Evolutionary conservation across 768 basidiomycete genomes (phyloP), one percentile per base, ranked within the genome.

Genomic region (Galerina marginata): DNA sequence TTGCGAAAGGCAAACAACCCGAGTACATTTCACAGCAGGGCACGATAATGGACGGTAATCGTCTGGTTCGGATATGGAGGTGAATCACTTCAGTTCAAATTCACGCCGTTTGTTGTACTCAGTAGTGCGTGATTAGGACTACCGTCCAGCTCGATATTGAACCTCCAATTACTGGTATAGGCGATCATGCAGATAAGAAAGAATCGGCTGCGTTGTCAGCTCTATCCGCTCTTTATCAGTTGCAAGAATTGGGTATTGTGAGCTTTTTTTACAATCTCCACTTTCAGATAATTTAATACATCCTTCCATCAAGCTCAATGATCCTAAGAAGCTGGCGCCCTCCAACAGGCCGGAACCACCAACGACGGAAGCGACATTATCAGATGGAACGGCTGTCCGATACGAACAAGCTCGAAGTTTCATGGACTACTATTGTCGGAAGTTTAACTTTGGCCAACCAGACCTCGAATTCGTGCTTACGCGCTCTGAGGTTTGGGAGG

Each of bases 361-460:
- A 33, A 7, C 29, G 29, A 70, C 63, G 0, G 69, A 74, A 26
- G 61, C 72, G 38, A 61, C 62, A 9, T 77, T 95, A 10, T 84
- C 87, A 2, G 90, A 94, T 67, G 86, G 87, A 25, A 81, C 85
- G 10, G 67, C 75, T 20, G 83, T 95, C 62, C 77, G 77, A 6
- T 88, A 88, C 52, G 91, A 93, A 53, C 83, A 83, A 53, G 93
- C 94, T 3, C 86, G 90, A 50, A 86, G 84, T 60, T 98, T 98
- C 79, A 95, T 97, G 90, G 95, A 96, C 63, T 98, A 91, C 72
- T 98, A 98, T 68, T 96, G 95, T 70, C 84, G 87, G 46, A 81
- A 86, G 38, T 97, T 87, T 71, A 77, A 78, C 25, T 95, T 95
- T 68, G 79, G 82, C 9, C 85, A 83, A 62, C 93, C 93, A 2